These are phyloP conservation scores for Lyophyllum decastes DNA, from an alignment of 768 basidiomycete species.

Conservation along the genomic window DNA sequence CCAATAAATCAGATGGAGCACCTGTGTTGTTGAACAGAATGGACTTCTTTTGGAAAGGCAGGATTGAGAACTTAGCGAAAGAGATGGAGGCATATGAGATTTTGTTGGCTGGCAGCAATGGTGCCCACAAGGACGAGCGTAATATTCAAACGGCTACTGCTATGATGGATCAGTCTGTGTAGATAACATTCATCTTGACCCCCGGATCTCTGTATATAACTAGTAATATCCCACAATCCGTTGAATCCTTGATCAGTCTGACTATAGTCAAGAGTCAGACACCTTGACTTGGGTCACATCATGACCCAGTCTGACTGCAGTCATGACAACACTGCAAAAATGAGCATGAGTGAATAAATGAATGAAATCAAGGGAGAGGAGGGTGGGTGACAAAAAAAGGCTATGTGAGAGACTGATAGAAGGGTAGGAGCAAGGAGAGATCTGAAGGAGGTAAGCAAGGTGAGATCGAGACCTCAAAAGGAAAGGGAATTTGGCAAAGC, in stretches of 20 bases:
- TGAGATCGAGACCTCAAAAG: too few species aligned
- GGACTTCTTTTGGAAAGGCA: constrained; percentile 17
- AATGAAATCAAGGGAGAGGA: too few species aligned
- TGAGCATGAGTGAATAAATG: too few species aligned
- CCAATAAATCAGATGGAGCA: neutral
- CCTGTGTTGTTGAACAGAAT: constrained; percentile 5
- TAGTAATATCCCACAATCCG: neutral
- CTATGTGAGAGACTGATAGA: too few species aligned
- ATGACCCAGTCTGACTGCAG: constrained; percentile 1
- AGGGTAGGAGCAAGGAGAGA: too few species aligned
- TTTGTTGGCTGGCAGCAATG: neutral
- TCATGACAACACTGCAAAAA: constrained; percentile 3
- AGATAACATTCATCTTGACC: neutral
- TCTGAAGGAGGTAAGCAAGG: too few species aligned
- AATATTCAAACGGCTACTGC: neutral
- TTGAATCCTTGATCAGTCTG: neutral
- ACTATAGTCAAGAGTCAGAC: neutral
- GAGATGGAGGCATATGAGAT: constrained; percentile 20
- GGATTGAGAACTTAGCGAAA: constrained; percentile 17
- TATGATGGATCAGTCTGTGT: neutral
- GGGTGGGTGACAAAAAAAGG: too few species aligned
- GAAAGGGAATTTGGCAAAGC: too few species aligned
- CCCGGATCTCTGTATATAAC: neutral
- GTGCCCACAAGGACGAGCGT: too few species aligned
- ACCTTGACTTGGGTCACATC: neutral